Base-by-base conservation (phyloP, 805 yeast genomes). In the Yarrowia phangngaensis region DNA sequence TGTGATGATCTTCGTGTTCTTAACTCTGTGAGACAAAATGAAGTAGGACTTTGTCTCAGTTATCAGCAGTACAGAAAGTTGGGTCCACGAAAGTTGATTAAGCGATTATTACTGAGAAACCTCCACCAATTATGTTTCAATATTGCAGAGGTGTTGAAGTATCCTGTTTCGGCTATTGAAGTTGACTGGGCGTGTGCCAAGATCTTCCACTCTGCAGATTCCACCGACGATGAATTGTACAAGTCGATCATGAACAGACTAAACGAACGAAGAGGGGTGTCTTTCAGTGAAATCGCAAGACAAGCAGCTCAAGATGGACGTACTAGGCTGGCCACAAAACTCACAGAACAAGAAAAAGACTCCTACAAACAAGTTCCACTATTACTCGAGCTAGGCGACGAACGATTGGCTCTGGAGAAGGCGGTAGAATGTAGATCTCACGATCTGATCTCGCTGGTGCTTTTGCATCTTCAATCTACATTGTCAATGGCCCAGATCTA, bases 301-400 rank as follows among this genome's bases (percentile, higher is more conserved):
- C 71, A 76, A 13, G 92, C 95, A 1, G 76, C 74, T 57, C 80
- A 82, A 57, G 97, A 90, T 63, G 97, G 97, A 1, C 70, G 97
- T 20, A 62, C 74, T 8, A 69, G 72, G 17, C 65, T 92, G 16
- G 82, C 95, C 27, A 76, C 81, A 48, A 68, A 73, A 33, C 63
- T 92, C n/a, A 70, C 84, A 9, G 73, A 79, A 40, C 64, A 79
- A 52, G 97, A 92, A 59, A 81, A 84, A 1, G 58, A 67, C 11
- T 73, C 82, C 0, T 67, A 71, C 6, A 72, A 75, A 51, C 84
- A 82, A 54, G 75, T 87, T 1, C 74, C 79, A 8, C 69, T 82
- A 41, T 70, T 86, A 27, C 61, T 87, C 17, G 78, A 76, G 16
- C 80, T 85, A 72, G 87, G 84, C 34, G 88, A 85, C 56, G 70